phyloP scores from a whole-genome alignment of 768 basidiomycete genomes.

The Tylopilus sp. region DNA sequence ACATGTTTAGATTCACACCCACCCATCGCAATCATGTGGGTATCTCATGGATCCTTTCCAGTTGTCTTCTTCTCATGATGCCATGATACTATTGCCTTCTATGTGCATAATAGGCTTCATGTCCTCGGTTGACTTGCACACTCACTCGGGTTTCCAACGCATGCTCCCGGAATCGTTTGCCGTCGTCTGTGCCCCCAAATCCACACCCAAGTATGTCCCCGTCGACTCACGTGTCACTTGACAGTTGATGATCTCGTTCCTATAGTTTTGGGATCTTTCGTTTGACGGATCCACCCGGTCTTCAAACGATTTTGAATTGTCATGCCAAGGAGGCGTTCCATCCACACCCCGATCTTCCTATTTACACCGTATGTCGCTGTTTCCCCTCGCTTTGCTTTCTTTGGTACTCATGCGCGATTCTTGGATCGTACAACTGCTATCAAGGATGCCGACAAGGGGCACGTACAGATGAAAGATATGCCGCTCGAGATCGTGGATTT shows the following conservation, averaged over 20 bases:
- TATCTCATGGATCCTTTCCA: constrained; percentile 5
- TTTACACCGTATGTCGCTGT: constrained; percentile 73
- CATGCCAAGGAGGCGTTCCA: constrained; percentile 76
- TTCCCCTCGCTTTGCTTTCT: not conserved
- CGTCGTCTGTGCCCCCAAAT: constrained; percentile 84
- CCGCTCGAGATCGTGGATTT: constrained; percentile 83
- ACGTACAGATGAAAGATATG: constrained; percentile 74
- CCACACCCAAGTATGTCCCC: constrained; percentile 61
- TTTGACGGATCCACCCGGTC: constrained; percentile 81
- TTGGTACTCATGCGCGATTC: not conserved
- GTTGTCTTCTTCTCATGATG: not conserved
- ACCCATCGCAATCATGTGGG: constrained; percentile 84
- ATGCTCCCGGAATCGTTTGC: constrained; percentile 93
- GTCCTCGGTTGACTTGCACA: constrained; percentile 92
- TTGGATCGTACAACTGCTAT: not conserved
- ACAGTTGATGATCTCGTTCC: not conserved
- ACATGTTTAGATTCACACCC: constrained; percentile 75
- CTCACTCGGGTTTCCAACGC: constrained; percentile 83
- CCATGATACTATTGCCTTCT: not conserved
- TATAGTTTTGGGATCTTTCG: constrained; percentile 81
- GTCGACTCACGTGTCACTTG: not conserved
- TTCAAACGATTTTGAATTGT: constrained; percentile 69
- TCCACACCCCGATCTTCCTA: constrained; percentile 78
- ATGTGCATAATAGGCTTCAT: constrained; percentile 63
- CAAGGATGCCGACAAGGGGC: constrained; percentile 82